Evolutionary conservation across 139 green algal species (phyloP).

Genomic region (Chlamydomonas asymmetrica): DNA sequence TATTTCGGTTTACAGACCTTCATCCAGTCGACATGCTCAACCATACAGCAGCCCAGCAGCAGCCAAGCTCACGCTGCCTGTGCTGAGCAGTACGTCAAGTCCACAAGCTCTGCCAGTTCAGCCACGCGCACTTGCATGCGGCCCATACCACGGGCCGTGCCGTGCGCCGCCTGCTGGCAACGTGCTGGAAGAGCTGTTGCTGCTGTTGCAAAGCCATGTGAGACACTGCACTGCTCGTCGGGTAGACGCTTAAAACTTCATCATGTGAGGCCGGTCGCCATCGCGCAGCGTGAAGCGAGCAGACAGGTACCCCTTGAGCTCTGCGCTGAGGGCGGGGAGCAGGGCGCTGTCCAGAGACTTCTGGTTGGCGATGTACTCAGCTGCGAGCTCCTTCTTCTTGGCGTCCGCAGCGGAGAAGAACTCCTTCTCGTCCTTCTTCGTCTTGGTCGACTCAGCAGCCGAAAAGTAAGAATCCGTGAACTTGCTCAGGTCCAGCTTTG

Average conservation of each 20-base stretch:
- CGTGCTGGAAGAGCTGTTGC: too few relatives aligned
- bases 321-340: conserved; percentile 54
- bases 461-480: conserved; percentile 96
- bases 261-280: conserved; percentile 93
- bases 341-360: conserved; percentile 87
- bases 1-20: too few relatives aligned
- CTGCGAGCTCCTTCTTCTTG: conserved; percentile 82
- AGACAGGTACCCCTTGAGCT: conserved; percentile 92
- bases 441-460: conserved; percentile 64
- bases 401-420: conserved; percentile 40
- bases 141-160: too few relatives aligned
- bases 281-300: conserved; percentile 88
- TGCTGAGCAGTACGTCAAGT: too few relatives aligned
- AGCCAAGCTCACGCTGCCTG: too few relatives aligned
- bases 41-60: too few relatives aligned
- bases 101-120: too few relatives aligned
- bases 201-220: too few relatives aligned
- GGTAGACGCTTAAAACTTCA: conserved; percentile 96
- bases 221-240: too few relatives aligned
- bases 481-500: conserved; percentile 78
- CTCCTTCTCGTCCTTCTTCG: conserved; percentile 81
- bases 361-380: conserved; percentile 89
- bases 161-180: too few relatives aligned
- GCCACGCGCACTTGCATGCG: too few relatives aligned
- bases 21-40: too few relatives aligned